A percentile compares a stretch with the other conserved stretches of the same genome.
Evolutionary conservation across 306 rosid species (phyloP).

Genomic region (Cucumis melo): DNA sequence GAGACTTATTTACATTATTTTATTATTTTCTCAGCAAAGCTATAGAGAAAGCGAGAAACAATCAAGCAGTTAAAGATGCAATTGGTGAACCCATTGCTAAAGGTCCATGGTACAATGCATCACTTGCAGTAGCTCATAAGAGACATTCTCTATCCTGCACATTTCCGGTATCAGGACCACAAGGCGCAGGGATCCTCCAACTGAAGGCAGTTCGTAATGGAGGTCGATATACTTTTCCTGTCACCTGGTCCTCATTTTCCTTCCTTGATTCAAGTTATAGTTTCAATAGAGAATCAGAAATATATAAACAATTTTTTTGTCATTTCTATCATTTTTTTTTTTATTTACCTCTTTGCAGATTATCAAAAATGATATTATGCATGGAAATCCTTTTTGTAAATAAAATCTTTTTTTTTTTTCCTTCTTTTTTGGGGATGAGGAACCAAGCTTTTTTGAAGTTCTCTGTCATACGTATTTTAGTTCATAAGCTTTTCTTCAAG

Average conservation of each 20-base stretch:
- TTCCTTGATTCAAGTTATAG: not conserved
- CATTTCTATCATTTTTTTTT: not conserved
- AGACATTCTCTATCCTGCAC: conserved; percentile 84
- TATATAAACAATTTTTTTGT: not conserved
- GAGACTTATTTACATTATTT: not conserved
- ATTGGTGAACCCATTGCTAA: conserved; percentile 76
- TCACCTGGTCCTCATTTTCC: not conserved
- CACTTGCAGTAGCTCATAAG: conserved; percentile 87
- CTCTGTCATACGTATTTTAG: not conserved
- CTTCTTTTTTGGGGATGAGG: too few relatives aligned
- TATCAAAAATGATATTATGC: not conserved
- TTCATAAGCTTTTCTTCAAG: not conserved
- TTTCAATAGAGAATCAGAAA: not conserved
- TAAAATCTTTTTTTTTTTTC: too few relatives aligned
- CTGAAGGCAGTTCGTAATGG: conserved; percentile 82
- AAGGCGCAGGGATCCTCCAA: conserved; percentile 60
- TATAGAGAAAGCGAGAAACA: conserved; percentile 55
- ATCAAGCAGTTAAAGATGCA: conserved; percentile 53
- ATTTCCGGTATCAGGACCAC: conserved; percentile 80
- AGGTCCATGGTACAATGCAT: conserved; percentile 95
- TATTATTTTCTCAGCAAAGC: conserved; percentile 53
- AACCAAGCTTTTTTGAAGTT: not conserved
- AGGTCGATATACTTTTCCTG: conserved; percentile 32
- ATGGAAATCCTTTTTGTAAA: too few relatives aligned
- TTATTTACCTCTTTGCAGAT: not conserved